These are phyloP conservation scores for Hyaloscypha hepaticicola DNA, from an alignment of 495 filamentous ascomycete genomes.

Conservation along the genomic window DNA sequence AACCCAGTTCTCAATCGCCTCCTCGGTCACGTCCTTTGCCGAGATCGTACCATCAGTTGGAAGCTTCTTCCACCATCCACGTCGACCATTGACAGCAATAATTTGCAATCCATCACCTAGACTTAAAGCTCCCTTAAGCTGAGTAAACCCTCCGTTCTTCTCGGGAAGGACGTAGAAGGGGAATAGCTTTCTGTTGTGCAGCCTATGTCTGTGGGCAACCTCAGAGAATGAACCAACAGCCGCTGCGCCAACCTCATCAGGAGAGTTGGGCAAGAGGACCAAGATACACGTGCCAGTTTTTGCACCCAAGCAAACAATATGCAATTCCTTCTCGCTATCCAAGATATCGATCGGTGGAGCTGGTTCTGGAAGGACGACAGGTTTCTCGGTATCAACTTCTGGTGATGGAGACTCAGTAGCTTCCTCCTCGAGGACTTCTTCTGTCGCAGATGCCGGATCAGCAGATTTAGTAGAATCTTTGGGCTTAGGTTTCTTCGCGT, in stretches of 20 bases:
- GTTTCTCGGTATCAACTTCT: conserved; percentile 31
- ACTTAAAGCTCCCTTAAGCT: conserved; percentile 60
- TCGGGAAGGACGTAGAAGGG: conserved; percentile 76
- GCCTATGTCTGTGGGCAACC: conserved; percentile 68
- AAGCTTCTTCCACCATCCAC: conserved; percentile 82
- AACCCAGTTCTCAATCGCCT: conserved; percentile 77
- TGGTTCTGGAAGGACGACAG: conserved; percentile 42
- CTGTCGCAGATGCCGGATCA: conserved; percentile 28
- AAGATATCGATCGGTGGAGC: conserved; percentile 53
- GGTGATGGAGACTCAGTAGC: conserved; percentile 40
- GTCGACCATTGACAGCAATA: conserved; percentile 78
- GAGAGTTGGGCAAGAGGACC: conserved; percentile 62
- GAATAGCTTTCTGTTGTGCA: conserved; percentile 67
- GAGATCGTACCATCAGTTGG: conserved; percentile 13
- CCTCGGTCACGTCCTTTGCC: conserved; percentile 53
- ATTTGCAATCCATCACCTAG: conserved; percentile 61
- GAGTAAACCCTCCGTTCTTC: conserved; percentile 54
- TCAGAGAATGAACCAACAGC: conserved; percentile 69
- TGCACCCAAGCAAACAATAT: conserved; percentile 66
- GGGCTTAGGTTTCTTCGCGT: conserved; percentile 52
- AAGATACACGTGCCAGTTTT: conserved; percentile 87
- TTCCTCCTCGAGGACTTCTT: conserved; percentile 40
- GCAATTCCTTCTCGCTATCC: conserved; percentile 56
- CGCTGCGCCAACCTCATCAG: conserved; percentile 51
- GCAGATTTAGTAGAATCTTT: conserved; percentile 43